These are phyloP conservation scores for Alliaria petiolata DNA, from an alignment of 345 rosid genomes.

Conservation along the genomic window DNA sequence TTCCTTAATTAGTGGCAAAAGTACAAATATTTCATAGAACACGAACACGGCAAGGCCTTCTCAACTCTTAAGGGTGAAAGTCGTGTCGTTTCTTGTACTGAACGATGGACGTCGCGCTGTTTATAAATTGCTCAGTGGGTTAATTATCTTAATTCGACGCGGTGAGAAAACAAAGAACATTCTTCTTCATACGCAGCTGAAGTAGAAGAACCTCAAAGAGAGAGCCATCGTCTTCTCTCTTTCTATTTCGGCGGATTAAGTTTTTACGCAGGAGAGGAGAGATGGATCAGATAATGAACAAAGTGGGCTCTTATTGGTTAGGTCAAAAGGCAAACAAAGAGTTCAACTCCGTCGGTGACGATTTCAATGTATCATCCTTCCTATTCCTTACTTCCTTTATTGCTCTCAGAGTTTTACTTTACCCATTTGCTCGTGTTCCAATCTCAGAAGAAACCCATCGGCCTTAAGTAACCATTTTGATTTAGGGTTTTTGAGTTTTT, in stretches of 20 bases:
- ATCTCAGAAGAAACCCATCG: background rate
- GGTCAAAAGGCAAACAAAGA: constrained; percentile 74
- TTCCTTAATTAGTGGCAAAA: background rate
- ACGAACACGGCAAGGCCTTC: no score
- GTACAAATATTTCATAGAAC: no score
- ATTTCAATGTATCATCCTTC: constrained; percentile 55
- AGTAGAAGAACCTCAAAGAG: constrained; percentile 15
- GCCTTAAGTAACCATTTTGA: background rate
- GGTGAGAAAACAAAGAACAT: background rate
- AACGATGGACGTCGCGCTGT: background rate
- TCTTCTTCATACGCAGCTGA: background rate
- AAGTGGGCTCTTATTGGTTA: constrained; percentile 87
- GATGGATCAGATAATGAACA: constrained; percentile 92
- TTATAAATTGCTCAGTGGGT: background rate
- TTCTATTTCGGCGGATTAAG: background rate
- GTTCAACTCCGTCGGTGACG: constrained; percentile 80
- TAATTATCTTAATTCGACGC: no score
- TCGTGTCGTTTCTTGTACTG: background rate
- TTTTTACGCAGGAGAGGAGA: constrained; percentile 1
- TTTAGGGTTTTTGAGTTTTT: background rate
- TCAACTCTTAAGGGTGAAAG: no score
- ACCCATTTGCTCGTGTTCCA: background rate
- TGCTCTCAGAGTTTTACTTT: background rate
- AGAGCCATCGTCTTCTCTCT: constrained; percentile 5
- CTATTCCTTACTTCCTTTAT: no score